A percentile compares a stretch with the other conserved stretches of the same genome.
Conservation (phyloP, 2,329 filamentous ascomycete genomes). For the Verticillium nonalfalfae region DNA sequence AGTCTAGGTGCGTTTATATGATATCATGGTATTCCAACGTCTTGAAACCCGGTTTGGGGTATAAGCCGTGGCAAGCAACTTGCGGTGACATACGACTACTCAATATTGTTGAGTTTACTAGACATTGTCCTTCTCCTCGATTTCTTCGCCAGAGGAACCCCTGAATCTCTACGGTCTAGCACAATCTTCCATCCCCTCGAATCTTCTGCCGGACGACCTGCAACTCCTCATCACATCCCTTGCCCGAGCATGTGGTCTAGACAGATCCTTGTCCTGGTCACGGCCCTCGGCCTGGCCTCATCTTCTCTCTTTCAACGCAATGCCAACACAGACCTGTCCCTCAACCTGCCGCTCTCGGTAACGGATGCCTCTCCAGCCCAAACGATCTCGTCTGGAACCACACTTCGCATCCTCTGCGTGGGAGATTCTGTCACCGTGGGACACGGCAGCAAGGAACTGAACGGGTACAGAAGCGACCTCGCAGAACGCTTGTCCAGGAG, state of each 20-base stretch:
- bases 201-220: background rate
- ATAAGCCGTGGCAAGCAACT: too few species aligned
- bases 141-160: too few species aligned
- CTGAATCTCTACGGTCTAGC: too few species aligned
- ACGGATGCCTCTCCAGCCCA: background rate
- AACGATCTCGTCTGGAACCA: conserved; percentile 16
- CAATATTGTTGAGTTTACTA: too few species aligned
- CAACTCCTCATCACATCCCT: background rate
- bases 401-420: conserved; percentile 27
- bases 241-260: background rate
- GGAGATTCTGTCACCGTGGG: conserved; percentile 31
- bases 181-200: too few species aligned
- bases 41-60: too few species aligned
- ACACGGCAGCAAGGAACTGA: conserved; percentile 22
- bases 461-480: conserved; percentile 25
- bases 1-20: too few species aligned
- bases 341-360: background rate
- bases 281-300: background rate
- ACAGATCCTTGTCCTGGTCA: background rate
- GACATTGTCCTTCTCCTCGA: too few species aligned
- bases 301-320: background rate
- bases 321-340: background rate
- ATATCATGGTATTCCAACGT: too few species aligned
- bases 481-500: conserved; percentile 17
- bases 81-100: too few species aligned